phyloP scores from a whole-genome alignment of 2,329 filamentous ascomycete genomes.

The Aspergillus pseudonomiae region DNA sequence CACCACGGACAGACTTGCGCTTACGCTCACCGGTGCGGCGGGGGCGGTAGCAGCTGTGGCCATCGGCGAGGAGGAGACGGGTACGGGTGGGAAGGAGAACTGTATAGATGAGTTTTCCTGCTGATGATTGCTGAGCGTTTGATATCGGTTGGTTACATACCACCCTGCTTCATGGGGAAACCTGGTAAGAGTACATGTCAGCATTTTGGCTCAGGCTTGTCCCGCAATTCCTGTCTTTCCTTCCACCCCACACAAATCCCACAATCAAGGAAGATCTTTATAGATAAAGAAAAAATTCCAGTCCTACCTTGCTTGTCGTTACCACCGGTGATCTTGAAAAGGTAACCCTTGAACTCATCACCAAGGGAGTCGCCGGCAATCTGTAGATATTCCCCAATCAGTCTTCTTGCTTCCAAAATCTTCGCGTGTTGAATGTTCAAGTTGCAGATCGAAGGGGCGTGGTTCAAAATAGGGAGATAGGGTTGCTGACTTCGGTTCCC shows the following conservation, averaged over 20 bases:
- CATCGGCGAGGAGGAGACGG: conserved; percentile 90
- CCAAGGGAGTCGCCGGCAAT: conserved; percentile 92
- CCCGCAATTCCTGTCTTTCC: background rate
- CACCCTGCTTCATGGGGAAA: conserved; percentile 99
- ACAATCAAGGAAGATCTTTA: background rate
- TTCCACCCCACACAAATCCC: background rate
- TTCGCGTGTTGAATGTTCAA: conserved; percentile 16
- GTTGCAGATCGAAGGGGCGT: conserved; percentile 16
- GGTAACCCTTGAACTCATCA: conserved; percentile 99
- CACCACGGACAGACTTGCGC: conserved; percentile 96
- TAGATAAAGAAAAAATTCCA: conserved; percentile 6
- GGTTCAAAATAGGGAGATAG: conserved; percentile 22
- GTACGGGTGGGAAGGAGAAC: conserved; percentile 93
- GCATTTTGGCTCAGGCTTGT: conserved; percentile 17
- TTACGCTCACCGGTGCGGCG: conserved; percentile 98
- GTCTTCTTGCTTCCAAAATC: conserved; percentile 23
- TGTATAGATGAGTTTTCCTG: conserved; percentile 47
- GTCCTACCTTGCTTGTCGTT: conserved; percentile 95
- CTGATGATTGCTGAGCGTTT: conserved; percentile 25
- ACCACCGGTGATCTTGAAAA: conserved; percentile 98
- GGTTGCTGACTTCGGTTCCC: conserved; percentile 56
- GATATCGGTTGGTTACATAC: conserved; percentile 43
- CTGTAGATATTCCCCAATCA: conserved; percentile 51
- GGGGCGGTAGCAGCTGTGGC: conserved; percentile 98
- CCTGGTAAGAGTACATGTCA: conserved; percentile 46